Conservation (phyloP, 208 protist genomes). For the Trypanosoma congolense region DNA sequence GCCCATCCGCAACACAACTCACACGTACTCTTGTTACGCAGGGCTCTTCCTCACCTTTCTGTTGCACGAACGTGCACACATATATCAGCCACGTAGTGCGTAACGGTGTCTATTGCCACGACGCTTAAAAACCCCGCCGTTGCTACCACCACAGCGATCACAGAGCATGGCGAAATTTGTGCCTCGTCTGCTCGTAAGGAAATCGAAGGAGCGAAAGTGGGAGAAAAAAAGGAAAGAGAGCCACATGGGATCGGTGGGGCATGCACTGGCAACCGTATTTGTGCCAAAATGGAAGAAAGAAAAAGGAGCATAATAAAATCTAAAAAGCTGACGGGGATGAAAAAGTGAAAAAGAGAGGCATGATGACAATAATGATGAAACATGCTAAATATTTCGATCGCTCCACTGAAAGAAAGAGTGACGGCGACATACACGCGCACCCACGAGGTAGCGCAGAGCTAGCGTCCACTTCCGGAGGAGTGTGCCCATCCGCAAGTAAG, state of each 20-base stretch:
- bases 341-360: neutral
- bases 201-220: slow-evolving; percentile 12
- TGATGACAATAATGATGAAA: neutral
- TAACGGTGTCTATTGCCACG: no score
- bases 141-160: neutral
- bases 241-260: slow-evolving; percentile 3
- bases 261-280: neutral
- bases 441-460: no score
- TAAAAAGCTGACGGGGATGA: neutral
- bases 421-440: neutral
- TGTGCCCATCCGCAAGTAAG: no score
- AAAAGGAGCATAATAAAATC: neutral
- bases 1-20: no score
- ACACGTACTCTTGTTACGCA: no score
- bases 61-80: no score
- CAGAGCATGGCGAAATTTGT: no score
- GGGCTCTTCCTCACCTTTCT: no score
- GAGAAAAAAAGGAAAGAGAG: slow-evolving; percentile 23
- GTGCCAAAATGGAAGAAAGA: neutral
- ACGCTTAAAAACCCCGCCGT: no score
- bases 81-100: no score
- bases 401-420: neutral
- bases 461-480: no score
- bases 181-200: neutral
- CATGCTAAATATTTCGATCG: neutral